Base-by-base conservation (phyloP, 441 rosid species). In the Gossypium gossypioides region DNA sequence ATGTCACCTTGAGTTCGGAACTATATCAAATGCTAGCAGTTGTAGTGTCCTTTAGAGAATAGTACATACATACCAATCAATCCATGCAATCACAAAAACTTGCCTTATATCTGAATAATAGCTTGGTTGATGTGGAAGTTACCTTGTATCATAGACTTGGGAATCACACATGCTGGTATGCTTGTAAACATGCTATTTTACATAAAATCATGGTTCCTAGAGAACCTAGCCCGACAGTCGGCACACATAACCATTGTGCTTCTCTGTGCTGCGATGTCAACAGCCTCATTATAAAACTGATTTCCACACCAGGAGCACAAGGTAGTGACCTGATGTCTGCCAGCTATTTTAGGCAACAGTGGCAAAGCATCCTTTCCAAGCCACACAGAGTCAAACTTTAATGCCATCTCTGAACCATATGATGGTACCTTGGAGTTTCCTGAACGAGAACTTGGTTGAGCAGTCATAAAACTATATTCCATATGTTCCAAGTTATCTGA, bases 331-430 rank as follows among this genome's bases (percentile, higher is more conserved):
- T 60, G 81, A 73, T 66, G 77, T 68, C 81, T 66, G 68, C 76
- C 75, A 46, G 78, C 81, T 25, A 66, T 48, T 68, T 78, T 84
- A 34, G 89, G 87, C 52, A 78, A 75, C 81, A 84, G 69, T 64
- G 86, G 85, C 75, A 84, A 52, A 24, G 83, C 85, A 71, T 76
- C 85, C 79, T 87, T 87, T 68, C 82, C 85, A 54, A 75, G 68
- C 89, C 84, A 80, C 74, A 29, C 70, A 46, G 87, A 73, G 18
- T 77, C 83, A 73, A 73, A 80, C 15, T 78, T 81, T 24, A 69
- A 82, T 9, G 69, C 69, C 16, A 80, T 67, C 68, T 67, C 84
- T 63, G 83, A 75, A 75, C 73, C 76, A 63, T 69, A 75, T 6
- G 83, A 15, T 10, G 77, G 72, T 70, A 66, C 63, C 71, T 82